Evolutionary conservation across 108 stramenopile genomes (phyloP).

Genomic region (Cafeteria roenbergensis): DNA sequence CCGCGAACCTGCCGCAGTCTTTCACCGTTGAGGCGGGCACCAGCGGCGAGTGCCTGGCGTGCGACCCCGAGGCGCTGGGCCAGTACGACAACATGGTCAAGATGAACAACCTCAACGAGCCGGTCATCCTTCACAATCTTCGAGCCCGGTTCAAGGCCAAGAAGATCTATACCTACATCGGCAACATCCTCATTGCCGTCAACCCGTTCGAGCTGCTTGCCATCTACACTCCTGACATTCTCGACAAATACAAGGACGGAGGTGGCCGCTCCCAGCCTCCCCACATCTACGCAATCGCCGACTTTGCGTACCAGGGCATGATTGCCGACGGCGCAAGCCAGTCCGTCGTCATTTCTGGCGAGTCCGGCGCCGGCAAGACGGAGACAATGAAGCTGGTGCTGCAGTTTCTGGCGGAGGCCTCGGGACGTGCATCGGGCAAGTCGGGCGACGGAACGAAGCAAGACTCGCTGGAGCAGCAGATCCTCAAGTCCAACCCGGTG

Average conservation of each 20-base stretch:
- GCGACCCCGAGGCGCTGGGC: conserved; percentile 11
- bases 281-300: conserved; percentile 82
- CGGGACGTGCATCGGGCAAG: not conserved
- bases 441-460: not conserved
- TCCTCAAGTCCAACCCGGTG: conserved; percentile 86
- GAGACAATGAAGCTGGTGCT: conserved; percentile 57
- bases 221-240: conserved; percentile 39
- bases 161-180: conserved; percentile 35
- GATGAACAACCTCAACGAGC: conserved; percentile 50
- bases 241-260: conserved; percentile 43
- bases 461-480: conserved; percentile 74
- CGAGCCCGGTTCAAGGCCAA: conserved; percentile 29
- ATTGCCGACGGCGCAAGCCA: conserved; percentile 38
- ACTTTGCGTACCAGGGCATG: conserved; percentile 74
- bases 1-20: not conserved
- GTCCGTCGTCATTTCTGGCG: conserved; percentile 50
- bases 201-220: conserved; percentile 44
- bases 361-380: conserved; percentile 57
- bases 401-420: conserved; percentile 41
- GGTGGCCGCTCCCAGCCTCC: conserved; percentile 54
- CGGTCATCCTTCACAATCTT: conserved; percentile 38
- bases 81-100: conserved; percentile 31
- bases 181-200: conserved; percentile 33
- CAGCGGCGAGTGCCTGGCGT: conserved; percentile 2
- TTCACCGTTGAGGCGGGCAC: conserved; percentile 1